A percentile compares a stretch with the other conserved stretches of the same genome.
Conservation (phyloP, 2,329 filamentous ascomycete genomes). For the Nothophoma quercina region DNA sequence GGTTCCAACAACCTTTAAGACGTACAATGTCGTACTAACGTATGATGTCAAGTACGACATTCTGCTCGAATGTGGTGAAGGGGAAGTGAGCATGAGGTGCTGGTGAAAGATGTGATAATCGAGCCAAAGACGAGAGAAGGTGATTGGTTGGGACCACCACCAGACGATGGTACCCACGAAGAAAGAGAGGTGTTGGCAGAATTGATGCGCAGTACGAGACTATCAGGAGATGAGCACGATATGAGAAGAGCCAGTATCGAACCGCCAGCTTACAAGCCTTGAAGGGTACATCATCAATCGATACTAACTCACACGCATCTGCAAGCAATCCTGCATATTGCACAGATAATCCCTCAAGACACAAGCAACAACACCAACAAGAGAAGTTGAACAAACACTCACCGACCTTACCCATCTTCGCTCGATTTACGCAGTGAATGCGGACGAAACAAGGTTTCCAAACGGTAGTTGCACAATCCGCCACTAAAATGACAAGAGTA, state of each 20-base stretch:
- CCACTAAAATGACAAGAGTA: no score
- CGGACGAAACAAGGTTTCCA: no score
- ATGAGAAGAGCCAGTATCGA: not conserved
- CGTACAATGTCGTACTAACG: slow-evolving; percentile 24
- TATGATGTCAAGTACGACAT: slow-evolving; percentile 30
- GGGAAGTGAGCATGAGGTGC: slow-evolving; percentile 27
- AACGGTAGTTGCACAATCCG: no score
- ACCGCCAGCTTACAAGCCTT: slow-evolving; percentile 7
- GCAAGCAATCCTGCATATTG: no score
- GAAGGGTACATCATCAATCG: no score
- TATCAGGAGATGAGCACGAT: not conserved
- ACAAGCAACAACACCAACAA: no score
- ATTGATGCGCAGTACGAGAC: not conserved
- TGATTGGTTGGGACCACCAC: slow-evolving; percentile 25
- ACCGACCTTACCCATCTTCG: no score
- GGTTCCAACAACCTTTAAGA: slow-evolving; percentile 29
- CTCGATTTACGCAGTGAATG: no score
- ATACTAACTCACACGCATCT: no score
- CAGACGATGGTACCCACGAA: not conserved
- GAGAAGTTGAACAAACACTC: no score
- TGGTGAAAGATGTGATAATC: slow-evolving; percentile 22
- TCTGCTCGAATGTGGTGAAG: slow-evolving; percentile 29
- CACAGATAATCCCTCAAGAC: no score
- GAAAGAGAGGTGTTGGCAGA: not conserved
- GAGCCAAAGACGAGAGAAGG: slow-evolving; percentile 28